phyloP scores from a whole-genome alignment of 1,139 yeast genomes.

The Blastobotrys proliferans region DNA sequence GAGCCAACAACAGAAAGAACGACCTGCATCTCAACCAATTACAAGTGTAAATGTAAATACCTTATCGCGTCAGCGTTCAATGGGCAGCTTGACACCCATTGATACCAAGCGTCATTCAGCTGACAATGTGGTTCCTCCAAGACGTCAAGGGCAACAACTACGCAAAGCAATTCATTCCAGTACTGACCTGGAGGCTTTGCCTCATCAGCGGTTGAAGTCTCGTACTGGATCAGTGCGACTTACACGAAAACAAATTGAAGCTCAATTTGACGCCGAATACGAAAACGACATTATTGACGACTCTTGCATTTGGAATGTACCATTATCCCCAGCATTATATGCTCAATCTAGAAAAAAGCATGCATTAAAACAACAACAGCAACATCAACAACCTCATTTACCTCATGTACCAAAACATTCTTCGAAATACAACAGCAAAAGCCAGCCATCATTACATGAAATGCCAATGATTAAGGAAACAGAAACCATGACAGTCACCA shows the following conservation, averaged over 20 bases:
- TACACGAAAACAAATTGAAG: slow-evolving; percentile 33
- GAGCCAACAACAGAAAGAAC: background rate
- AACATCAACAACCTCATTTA: background rate
- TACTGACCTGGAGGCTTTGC: background rate
- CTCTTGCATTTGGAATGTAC: slow-evolving; percentile 57
- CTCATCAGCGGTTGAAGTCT: slow-evolving; percentile 5
- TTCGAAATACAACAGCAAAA: background rate
- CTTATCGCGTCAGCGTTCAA: slow-evolving; percentile 2
- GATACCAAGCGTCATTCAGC: background rate
- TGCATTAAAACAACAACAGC: background rate
- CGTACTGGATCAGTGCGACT: slow-evolving; percentile 14
- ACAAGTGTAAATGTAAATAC: background rate
- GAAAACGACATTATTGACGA: slow-evolving; percentile 54
- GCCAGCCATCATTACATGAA: slow-evolving; percentile 2
- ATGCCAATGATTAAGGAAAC: slow-evolving; percentile 13
- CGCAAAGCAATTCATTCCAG: slow-evolving; percentile 16
- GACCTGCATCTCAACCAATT: slow-evolving; percentile 3
- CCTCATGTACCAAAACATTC: background rate
- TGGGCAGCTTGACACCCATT: background rate
- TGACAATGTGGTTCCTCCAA: slow-evolving; percentile 4
- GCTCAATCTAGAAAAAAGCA: slow-evolving; percentile 28
- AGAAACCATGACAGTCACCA: background rate
- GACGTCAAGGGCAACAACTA: slow-evolving; percentile 11
- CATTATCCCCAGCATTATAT: slow-evolving; percentile 50
- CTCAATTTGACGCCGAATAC: slow-evolving; percentile 33